Evolutionary conservation across 495 filamentous ascomycete genomes (phyloP), one percentile per base, ranked within the genome.

Genomic region (Aspergillus affinis): DNA sequence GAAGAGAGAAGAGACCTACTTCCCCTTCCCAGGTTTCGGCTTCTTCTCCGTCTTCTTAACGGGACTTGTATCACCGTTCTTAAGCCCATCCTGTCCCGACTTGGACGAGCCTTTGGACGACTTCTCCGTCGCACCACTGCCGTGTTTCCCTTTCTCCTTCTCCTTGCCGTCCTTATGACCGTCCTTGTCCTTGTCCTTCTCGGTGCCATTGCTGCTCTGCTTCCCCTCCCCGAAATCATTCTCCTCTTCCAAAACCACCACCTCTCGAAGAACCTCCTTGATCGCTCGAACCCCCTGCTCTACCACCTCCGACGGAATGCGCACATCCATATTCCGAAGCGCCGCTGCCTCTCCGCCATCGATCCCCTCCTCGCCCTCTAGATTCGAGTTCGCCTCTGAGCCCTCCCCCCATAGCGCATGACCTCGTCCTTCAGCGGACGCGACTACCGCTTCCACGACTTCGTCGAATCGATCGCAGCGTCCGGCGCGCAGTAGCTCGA

Each of bases 381-480:
- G 9, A 21, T 49, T 20, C 18, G 19, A 1, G n/a, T 17, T 20
- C 48, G 7, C 6, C 2, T 20, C 21, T 3, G 19, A 18, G 30
- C 65, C n/a, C 23, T 63, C 63, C 7, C 60, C 65, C 4, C 76
- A 55, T 12, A 64, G 66, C 8, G 75, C 69, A 59, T 77, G 74
- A 21, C 50, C 56, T 47, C 74, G 54, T 5, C 77, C 76, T 53
- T 74, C 71, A 15, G 77, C 76, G 3, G 74, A 74, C n/a, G 76
- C 74, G 8, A 78, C 65, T 7, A 80, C 72, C 10, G 74, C 74
- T 13, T 75, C 77, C 60, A 80, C 70, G 56, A 80, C 70, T 49
- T 80, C 77, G 54, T 80, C 77, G 55, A 80, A 80, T 30, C 74
- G 76, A 66, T 77, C 75, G 61, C 77, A 80, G 48, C 76, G 76